Conservation (phyloP, 805 yeast species). For the Trichomonascus vanleenenianus region DNA sequence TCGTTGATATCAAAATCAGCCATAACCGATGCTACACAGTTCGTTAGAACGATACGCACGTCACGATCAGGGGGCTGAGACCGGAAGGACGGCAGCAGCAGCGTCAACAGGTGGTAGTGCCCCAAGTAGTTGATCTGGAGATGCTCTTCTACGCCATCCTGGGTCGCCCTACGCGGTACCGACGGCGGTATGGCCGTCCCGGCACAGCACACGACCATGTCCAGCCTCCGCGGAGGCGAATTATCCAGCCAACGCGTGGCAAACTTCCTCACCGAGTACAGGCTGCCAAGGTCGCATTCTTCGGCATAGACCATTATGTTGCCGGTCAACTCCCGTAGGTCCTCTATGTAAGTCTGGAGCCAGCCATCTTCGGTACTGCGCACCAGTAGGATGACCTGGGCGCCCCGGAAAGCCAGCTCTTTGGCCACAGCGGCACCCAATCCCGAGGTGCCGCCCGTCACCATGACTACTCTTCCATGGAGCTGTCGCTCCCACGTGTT, state of each 20-base stretch:
- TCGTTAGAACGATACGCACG: constrained; percentile 70
- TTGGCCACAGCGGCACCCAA: constrained; percentile 69
- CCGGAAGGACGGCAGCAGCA: constrained; percentile 75
- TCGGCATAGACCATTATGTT: constrained; percentile 86
- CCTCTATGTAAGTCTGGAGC: constrained; percentile 73
- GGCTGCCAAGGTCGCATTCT: constrained; percentile 67
- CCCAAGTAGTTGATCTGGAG: constrained; percentile 75
- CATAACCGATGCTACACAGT: constrained; percentile 71
- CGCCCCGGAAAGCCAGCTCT: constrained; percentile 75
- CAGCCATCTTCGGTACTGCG: constrained; percentile 60
- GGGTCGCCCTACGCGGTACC: constrained; percentile 51
- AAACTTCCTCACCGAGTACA: constrained; percentile 73
- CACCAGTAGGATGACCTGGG: constrained; percentile 72
- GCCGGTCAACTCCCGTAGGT: constrained; percentile 58
- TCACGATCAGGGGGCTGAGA: constrained; percentile 94
- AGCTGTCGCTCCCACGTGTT: constrained; percentile 91
- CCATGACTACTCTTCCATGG: constrained; percentile 68
- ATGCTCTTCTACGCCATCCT: constrained; percentile 83
- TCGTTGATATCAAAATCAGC: constrained; percentile 58
- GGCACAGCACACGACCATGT: constrained; percentile 84
- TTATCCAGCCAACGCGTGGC: constrained; percentile 94
- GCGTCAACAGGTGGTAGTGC: constrained; percentile 71
- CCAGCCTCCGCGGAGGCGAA: constrained; percentile 82
- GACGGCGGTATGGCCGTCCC: constrained; percentile 73
- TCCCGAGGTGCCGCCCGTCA: constrained; percentile 87